phyloP scores from a whole-genome alignment of 345 rosid species.

The Eucalyptus curtisii region DNA sequence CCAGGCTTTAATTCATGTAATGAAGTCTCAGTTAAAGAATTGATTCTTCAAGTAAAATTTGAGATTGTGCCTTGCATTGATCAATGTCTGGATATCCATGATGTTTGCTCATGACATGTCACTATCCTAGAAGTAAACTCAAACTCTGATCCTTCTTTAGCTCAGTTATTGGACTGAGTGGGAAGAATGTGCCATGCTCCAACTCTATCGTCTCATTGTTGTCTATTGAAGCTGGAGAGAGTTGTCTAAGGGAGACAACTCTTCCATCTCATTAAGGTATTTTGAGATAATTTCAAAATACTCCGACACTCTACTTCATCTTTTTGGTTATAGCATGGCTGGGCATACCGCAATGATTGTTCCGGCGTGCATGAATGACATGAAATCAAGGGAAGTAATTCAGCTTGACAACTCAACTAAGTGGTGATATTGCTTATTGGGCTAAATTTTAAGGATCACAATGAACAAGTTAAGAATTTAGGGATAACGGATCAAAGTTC shows the following conservation, averaged over 20 bases:
- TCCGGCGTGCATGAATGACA: neutral
- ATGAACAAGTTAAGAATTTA: no score
- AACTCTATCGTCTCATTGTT: neutral
- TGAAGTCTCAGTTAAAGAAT: neutral
- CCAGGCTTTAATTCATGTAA: neutral
- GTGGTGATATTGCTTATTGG: neutral
- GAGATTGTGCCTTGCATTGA: neutral
- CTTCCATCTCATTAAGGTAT: neutral
- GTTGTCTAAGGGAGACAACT: neutral
- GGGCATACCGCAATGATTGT: neutral
- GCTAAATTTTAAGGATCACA: neutral
- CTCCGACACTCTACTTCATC: neutral
- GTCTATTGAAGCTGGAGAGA: neutral
- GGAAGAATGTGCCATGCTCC: neutral
- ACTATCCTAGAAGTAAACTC: neutral
- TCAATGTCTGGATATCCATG: neutral
- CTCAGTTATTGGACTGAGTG: neutral
- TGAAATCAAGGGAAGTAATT: neutral
- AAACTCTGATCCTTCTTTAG: neutral
- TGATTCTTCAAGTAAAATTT: neutral
- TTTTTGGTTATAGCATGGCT: neutral
- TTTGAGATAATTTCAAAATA: neutral
- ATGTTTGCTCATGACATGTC: neutral
- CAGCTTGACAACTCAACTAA: neutral
- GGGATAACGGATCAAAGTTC: no score